Percentiles rank a stretch among this genome's conserved stretches.
These are phyloP conservation scores for Acarospora socialis DNA, from an alignment of 2,329 filamentous ascomycete genomes.

Conservation along the genomic window DNA sequence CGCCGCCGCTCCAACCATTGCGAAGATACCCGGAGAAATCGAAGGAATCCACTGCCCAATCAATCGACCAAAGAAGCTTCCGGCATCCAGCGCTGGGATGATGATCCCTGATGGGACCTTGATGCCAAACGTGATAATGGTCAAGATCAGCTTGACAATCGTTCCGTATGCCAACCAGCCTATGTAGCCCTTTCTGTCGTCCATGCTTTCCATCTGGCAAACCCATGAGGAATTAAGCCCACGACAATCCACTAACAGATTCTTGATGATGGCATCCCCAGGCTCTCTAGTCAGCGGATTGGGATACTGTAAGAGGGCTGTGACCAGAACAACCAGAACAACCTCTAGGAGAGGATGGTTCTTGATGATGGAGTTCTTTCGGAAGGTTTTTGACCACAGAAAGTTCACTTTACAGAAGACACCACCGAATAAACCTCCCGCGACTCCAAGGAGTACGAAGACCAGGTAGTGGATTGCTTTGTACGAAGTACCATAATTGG, in stretches of 20 bases:
- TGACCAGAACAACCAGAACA: constrained; percentile 38
- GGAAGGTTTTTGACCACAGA: constrained; percentile 41
- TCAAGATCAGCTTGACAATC: constrained; percentile 40
- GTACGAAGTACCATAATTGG: constrained; percentile 43
- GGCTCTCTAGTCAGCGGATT: constrained; percentile 41
- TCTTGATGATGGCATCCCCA: constrained; percentile 42
- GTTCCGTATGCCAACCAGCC: constrained; percentile 40
- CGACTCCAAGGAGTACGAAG: constrained; percentile 41
- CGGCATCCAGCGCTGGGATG: constrained; percentile 44
- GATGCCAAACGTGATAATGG: constrained; percentile 44
- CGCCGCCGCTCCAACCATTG: constrained; percentile 45
- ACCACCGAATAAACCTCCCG: constrained; percentile 45
- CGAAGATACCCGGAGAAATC: constrained; percentile 45
- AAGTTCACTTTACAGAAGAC: constrained; percentile 45
- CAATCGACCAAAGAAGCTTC: constrained; percentile 43
- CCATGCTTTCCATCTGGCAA: constrained; percentile 33
- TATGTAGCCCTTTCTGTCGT: constrained; percentile 31
- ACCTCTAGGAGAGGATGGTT: constrained; percentile 42
- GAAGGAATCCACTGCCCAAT: constrained; percentile 30
- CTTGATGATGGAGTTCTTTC: constrained; percentile 38
- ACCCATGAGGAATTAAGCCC: constrained; percentile 30
- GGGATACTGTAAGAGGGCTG: constrained; percentile 41
- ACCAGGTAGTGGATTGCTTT: constrained; percentile 40
- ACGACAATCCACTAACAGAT: constrained; percentile 41
- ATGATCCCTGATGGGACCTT: constrained; percentile 48